Conservation (phyloP, 2,329 filamentous ascomycete species). For the Botrytis tulipae region DNA sequence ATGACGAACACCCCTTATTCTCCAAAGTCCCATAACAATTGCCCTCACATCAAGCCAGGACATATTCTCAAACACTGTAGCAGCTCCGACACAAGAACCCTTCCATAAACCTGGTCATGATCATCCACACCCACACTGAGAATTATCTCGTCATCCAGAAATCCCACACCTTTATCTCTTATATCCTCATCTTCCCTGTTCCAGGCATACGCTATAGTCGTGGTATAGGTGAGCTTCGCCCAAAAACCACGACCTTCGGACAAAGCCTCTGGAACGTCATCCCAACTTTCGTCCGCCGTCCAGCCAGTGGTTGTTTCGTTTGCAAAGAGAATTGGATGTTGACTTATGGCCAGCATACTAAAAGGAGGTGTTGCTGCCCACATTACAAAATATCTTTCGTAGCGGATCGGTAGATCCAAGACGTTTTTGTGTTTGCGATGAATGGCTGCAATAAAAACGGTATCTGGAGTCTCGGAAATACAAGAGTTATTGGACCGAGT, state of each 20-base stretch:
- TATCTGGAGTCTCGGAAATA: constrained; percentile 28
- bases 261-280: constrained; percentile 31
- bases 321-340: constrained; percentile 39
- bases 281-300: constrained; percentile 40
- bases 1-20: background rate
- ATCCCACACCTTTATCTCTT: constrained; percentile 40
- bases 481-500: constrained; percentile 34
- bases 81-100: constrained; percentile 37
- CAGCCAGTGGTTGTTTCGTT: constrained; percentile 42
- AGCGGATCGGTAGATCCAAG: constrained; percentile 40
- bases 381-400: constrained; percentile 42
- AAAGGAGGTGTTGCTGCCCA: constrained; percentile 41
- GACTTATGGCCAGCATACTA: constrained; percentile 40
- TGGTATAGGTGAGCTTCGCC: constrained; percentile 43
- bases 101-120: constrained; percentile 39
- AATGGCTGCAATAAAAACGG: constrained; percentile 40
- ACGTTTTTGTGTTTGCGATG: constrained; percentile 42
- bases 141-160: constrained; percentile 43
- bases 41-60: constrained; percentile 48
- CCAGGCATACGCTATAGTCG: constrained; percentile 42
- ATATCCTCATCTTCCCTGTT: constrained; percentile 37
- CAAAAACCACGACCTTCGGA: constrained; percentile 27
- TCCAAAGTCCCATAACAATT: background rate
- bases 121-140: constrained; percentile 43
- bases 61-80: constrained; percentile 42